phyloP scores from a whole-genome alignment of 1,139 yeast genomes.

The Sugiyamaella paludigena region DNA sequence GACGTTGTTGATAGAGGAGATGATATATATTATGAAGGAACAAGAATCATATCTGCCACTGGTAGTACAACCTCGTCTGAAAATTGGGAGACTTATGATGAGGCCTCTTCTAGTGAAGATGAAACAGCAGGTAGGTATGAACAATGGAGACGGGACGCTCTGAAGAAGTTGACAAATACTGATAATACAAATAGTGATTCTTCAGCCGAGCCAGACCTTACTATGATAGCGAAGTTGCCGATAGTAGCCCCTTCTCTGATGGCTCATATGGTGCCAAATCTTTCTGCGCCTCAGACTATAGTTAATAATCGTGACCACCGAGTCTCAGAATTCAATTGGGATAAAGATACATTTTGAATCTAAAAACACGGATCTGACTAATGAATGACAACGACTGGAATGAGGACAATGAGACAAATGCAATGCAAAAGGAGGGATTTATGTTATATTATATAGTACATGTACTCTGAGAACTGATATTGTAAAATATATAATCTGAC shows the following conservation, averaged over 20 bases:
- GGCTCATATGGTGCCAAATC: too few species aligned
- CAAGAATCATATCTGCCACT: slow-evolving; percentile 6
- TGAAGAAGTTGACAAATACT: slow-evolving; percentile 19
- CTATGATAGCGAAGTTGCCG: not conserved
- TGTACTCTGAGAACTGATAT: too few species aligned
- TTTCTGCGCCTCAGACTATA: too few species aligned
- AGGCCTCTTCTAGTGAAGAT: slow-evolving; percentile 27
- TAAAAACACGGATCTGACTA: too few species aligned
- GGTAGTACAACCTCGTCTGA: slow-evolving; percentile 19
- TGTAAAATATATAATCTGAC: too few species aligned
- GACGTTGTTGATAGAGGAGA: not conserved
- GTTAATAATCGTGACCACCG: slow-evolving; percentile 16
- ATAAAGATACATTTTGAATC: slow-evolving; percentile 29
- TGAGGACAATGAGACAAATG: too few species aligned
- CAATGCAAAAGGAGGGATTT: too few species aligned
- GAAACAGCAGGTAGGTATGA: slow-evolving; percentile 24
- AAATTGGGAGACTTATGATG: slow-evolving; percentile 29
- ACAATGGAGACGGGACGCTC: slow-evolving; percentile 26
- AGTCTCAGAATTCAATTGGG: slow-evolving; percentile 33
- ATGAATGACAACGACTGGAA: too few species aligned
- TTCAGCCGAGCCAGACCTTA: slow-evolving; percentile 3
- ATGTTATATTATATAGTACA: too few species aligned
- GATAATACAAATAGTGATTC: slow-evolving; percentile 2
- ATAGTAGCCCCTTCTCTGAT: too few species aligned
- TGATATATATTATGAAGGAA: not conserved